Evolutionary conservation across 2,329 filamentous ascomycete genomes (phyloP).

Genomic region (Aspergillus spinulosporus): DNA sequence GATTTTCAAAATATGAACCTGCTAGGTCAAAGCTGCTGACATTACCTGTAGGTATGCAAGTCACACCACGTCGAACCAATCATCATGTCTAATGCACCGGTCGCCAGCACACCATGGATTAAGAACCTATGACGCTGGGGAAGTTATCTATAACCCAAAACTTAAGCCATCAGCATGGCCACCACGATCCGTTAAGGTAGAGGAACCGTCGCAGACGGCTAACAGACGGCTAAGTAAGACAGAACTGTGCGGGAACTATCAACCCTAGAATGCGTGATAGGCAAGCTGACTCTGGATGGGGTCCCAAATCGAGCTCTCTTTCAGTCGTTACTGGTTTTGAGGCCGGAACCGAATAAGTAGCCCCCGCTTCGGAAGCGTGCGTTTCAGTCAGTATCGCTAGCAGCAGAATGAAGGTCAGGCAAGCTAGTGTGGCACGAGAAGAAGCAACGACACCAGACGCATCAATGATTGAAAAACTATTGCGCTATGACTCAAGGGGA

Average conservation of each 20-base stretch:
- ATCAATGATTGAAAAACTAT: constrained; percentile 5
- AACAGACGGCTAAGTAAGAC: not conserved
- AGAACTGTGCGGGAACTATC: not conserved
- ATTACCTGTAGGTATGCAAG: constrained; percentile 4
- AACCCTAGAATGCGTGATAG: not conserved
- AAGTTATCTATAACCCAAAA: not conserved
- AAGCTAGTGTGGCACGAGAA: constrained; percentile 8
- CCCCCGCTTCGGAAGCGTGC: not conserved
- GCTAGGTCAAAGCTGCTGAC: constrained; percentile 4
- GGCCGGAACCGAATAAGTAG: not conserved
- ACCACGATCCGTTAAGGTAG: not conserved
- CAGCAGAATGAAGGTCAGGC: not conserved
- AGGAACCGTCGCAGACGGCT: not conserved
- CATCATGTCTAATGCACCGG: not conserved
- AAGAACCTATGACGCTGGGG: not conserved
- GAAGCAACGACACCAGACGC: constrained; percentile 6
- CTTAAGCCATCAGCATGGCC: not conserved
- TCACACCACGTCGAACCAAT: constrained; percentile 5
- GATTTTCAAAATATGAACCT: not conserved
- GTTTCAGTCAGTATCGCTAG: constrained; percentile 1
- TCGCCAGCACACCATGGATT: constrained; percentile 2
- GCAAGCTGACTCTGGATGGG: not conserved
- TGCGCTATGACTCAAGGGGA: not conserved
- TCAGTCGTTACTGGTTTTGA: not conserved
- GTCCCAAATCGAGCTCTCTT: not conserved